A percentile compares a stretch with the other conserved stretches of the same genome.
These are phyloP conservation scores for Medicago lupulina DNA, from an alignment of 306 rosid species.

Conservation along the genomic window DNA sequence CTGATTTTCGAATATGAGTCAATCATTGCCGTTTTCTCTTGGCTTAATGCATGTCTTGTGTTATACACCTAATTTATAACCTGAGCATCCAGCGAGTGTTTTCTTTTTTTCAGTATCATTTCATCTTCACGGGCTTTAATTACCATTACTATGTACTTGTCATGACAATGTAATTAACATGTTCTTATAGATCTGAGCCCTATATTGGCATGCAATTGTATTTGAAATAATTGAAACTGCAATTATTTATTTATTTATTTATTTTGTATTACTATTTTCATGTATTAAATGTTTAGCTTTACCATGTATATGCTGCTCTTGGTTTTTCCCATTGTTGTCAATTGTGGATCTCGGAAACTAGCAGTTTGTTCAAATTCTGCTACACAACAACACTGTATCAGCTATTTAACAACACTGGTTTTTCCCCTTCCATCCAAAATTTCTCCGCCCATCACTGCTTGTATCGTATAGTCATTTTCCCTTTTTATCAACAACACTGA, in stretches of 20 bases:
- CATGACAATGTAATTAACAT: conserved; percentile 11
- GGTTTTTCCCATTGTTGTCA: background rate
- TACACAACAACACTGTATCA: too few relatives aligned
- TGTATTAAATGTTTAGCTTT: conserved; percentile 3
- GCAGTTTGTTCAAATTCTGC: too few relatives aligned
- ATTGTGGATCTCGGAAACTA: too few relatives aligned
- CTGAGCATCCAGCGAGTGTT: conserved; percentile 6
- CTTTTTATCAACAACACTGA: conserved; percentile 5
- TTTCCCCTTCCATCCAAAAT: conserved; percentile 4
- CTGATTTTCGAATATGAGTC: conserved; percentile 33
- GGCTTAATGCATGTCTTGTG: conserved; percentile 11
- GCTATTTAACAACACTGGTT: background rate
- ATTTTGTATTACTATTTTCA: conserved; percentile 28
- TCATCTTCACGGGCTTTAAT: conserved; percentile 25
- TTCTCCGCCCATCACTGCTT: background rate
- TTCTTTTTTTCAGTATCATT: conserved; percentile 28
- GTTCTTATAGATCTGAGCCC: background rate
- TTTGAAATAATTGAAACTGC: conserved; percentile 35
- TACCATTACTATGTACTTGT: background rate
- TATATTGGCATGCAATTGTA: background rate
- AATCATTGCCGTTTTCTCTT: conserved; percentile 16
- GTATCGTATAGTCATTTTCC: conserved; percentile 1
- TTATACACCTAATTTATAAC: conserved; percentile 17
- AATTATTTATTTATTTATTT: background rate
- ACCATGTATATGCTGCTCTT: conserved; percentile 8